These are phyloP conservation scores for Albatrellus ellisii DNA, from an alignment of 768 basidiomycete genomes.

Conservation along the genomic window DNA sequence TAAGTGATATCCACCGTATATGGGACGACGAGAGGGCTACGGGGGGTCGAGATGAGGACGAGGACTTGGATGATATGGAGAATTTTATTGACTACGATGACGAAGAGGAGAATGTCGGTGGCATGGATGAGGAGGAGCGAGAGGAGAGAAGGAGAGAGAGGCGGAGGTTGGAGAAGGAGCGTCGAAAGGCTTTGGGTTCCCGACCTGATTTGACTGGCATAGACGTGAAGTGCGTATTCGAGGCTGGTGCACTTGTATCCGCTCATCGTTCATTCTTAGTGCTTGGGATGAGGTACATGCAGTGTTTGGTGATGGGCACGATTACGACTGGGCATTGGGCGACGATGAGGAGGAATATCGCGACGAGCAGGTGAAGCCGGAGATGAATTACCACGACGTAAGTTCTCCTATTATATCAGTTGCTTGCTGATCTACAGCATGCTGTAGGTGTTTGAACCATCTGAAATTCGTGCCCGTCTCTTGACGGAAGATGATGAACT, in stretches of 20 bases:
- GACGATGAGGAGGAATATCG: constrained; percentile 54
- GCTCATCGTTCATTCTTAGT: constrained; percentile 24
- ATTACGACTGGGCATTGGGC: constrained; percentile 89
- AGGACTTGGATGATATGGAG: constrained; percentile 64
- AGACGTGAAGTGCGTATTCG: constrained; percentile 67
- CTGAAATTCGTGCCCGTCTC: constrained; percentile 82
- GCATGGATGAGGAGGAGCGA: constrained; percentile 62
- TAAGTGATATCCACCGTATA: constrained; percentile 53
- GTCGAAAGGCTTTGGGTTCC: constrained; percentile 51
- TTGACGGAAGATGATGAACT: constrained; percentile 90
- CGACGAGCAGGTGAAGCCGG: constrained; percentile 47
- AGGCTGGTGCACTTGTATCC: no score
- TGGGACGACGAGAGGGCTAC: constrained; percentile 70
- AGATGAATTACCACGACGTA: constrained; percentile 82
- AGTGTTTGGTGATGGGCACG: constrained; percentile 92
- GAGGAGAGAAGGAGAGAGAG: constrained; percentile 63
- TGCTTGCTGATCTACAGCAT: constrained; percentile 5
- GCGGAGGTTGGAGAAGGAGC: constrained; percentile 48
- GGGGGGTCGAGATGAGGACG: constrained; percentile 37
- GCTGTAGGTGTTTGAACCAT: constrained; percentile 88
- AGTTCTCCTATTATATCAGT: constrained; percentile 17
- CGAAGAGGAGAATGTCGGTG: constrained; percentile 39
- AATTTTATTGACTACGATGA: constrained; percentile 73
- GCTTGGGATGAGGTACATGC: constrained; percentile 94
- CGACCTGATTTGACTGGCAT: constrained; percentile 67